Conservation (phyloP, 2,329 filamentous ascomycete species). For the Verticillium nubilum region DNA sequence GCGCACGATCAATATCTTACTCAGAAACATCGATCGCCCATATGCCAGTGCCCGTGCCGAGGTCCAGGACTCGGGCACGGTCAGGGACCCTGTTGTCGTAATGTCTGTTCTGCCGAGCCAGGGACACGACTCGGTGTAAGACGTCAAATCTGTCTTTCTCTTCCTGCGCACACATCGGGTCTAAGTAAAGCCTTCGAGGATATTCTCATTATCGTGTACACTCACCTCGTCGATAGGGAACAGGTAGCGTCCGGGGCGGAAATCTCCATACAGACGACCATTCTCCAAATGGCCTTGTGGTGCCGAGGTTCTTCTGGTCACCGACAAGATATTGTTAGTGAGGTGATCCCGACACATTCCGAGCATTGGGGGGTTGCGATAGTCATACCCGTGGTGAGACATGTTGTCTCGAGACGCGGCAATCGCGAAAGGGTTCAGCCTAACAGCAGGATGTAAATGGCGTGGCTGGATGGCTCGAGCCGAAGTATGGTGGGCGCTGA, state of each 20-base stretch:
- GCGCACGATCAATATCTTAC: slow-evolving; percentile 35
- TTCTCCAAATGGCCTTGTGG: slow-evolving; percentile 47
- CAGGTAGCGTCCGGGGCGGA: slow-evolving; percentile 63
- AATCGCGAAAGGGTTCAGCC: background rate
- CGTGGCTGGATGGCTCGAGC: background rate
- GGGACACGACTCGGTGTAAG: slow-evolving; percentile 70
- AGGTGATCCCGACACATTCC: background rate
- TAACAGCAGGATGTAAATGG: background rate
- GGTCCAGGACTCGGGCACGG: slow-evolving; percentile 46
- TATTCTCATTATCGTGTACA: background rate
- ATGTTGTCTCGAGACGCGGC: slow-evolving; percentile 19
- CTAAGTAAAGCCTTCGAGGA: background rate
- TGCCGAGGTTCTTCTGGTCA: background rate
- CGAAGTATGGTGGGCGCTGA: background rate
- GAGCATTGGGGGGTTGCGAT: background rate
- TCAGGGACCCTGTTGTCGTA: slow-evolving; percentile 12
- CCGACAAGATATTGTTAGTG: background rate
- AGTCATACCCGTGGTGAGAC: slow-evolving; percentile 23
- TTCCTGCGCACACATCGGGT: slow-evolving; percentile 32
- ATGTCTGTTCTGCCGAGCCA: slow-evolving; percentile 47
- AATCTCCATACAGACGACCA: slow-evolving; percentile 65
- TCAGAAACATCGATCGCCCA: slow-evolving; percentile 86
- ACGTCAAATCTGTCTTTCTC: slow-evolving; percentile 78
- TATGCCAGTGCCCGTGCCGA: slow-evolving; percentile 85
- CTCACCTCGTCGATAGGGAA: slow-evolving; percentile 72